A percentile compares a stretch with the other conserved stretches of the same genome.
Conservation (phyloP, 129 eudicot genomes). For the Lactuca sativa region DNA sequence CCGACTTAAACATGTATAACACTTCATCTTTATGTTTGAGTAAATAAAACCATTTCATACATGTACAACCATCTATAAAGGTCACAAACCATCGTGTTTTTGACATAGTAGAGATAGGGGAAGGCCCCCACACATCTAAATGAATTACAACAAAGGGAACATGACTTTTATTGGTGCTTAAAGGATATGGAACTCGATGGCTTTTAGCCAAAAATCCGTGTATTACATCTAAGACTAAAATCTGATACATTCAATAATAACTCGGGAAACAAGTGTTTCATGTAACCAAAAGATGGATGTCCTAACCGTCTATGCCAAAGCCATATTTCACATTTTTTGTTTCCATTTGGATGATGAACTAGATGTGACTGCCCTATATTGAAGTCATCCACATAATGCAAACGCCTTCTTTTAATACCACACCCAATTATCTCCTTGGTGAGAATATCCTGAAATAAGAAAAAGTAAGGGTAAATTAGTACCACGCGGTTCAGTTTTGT, state of each 20-base stretch:
- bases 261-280: no score
- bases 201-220: no score
- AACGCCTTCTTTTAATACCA: constrained; percentile 8
- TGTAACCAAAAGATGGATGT: no score
- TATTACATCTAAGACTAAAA: no score
- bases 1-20: not conserved
- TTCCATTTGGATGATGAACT: no score
- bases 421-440: constrained; percentile 12
- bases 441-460: constrained; percentile 6
- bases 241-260: no score
- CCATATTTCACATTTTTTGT: not conserved
- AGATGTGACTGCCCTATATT: no score
- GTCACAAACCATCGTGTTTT: not conserved
- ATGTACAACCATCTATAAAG: no score
- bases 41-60: no score
- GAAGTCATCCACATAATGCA: constrained; percentile 5
- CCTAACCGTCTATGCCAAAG: no score
- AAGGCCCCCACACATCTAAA: constrained; percentile 4
- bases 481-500: not conserved
- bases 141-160: not conserved
- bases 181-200: not conserved
- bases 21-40: constrained; percentile 8
- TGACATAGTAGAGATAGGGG: not conserved
- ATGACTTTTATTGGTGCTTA: not conserved
- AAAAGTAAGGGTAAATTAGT: not conserved